phyloP scores from a whole-genome alignment of 257 asterid genomes.

The Solanum piurae region DNA sequence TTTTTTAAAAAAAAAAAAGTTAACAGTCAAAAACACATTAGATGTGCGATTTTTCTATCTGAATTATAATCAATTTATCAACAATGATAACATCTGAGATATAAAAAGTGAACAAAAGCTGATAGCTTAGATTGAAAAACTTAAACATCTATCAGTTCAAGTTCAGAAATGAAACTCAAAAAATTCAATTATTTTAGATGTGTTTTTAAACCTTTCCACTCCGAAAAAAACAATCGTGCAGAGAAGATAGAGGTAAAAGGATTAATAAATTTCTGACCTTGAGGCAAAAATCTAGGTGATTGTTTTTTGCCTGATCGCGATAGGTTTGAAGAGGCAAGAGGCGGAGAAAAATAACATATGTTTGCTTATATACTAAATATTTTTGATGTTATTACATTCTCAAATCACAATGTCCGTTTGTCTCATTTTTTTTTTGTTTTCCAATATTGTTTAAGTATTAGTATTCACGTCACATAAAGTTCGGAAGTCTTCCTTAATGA shows the following conservation, averaged over 20 bases:
- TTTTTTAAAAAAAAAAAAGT: too few relatives aligned
- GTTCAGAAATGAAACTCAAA: background rate
- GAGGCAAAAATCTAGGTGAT: background rate
- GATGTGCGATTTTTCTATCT: background rate
- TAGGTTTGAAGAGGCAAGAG: slow-evolving; percentile 5
- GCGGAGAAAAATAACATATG: background rate
- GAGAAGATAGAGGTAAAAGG: background rate
- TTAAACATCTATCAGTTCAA: background rate
- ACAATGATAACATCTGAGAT: background rate
- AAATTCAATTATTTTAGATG: too few relatives aligned
- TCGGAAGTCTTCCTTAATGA: too few relatives aligned
- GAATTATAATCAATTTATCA: background rate
- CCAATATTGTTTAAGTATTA: background rate
- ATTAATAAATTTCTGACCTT: background rate
- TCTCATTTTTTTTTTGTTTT: background rate
- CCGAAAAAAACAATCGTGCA: background rate
- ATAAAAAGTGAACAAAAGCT: background rate
- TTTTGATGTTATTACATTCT: background rate
- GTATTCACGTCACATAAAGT: background rate
- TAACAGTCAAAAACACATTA: background rate
- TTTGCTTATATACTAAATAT: background rate
- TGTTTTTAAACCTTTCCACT: too few relatives aligned
- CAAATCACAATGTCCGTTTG: background rate
- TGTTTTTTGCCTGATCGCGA: background rate
- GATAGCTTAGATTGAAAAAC: background rate